Evolutionary conservation across 345 rosid genomes (phyloP), one percentile per base, ranked within the genome.

Genomic region (Eucalyptus sp.): DNA sequence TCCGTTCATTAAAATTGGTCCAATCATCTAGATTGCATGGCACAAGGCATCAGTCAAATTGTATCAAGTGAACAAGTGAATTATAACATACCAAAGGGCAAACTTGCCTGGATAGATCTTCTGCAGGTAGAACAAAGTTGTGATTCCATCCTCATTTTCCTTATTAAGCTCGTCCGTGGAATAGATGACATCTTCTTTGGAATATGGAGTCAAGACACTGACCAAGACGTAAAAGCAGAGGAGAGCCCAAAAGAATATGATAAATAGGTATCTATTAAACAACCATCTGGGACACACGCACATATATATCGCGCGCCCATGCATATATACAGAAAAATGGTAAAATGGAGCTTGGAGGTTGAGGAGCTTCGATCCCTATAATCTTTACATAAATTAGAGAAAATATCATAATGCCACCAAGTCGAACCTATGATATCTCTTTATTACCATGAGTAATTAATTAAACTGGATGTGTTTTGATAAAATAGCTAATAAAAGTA

Each of bases 181-280:
- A 90, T 97, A 97, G 54, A 98, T 94, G 88, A 98, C 99, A 88
- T 92, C 95, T 92, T 97, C 99, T 87, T 92, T 94, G 94, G 94
- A 98, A 51, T 96, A 98, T 48, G 99, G 99, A 88, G 99, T 98
- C 95, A 98, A 93, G 90, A 98, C 98, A 92, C 99, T 98, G 84
- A 52, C 89, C 20, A 58, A 90, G 44, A 68, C 13, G 4, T 33
- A 68, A 68, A 68, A 33, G 25, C 25, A 68, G 25, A 68, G 81
- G 81, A 68, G 44, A 68, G 24, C 81, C 81, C 33, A 62, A 88
- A 88, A 66, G 37, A 85, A 88, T 91, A 87, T 56, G 13, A 2
- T 2, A 33, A 71, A 4, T 52, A 80, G 17, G 62, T 17, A 1
- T 68, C 44, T 5, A 17, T 8, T 33, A 33, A 33, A 68, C 2